A percentile compares a stretch with the other conserved stretches of the same genome.
These are phyloP conservation scores for Podila verticillata DNA, from an alignment of 192 early-diverging fungal species.

Conservation along the genomic window DNA sequence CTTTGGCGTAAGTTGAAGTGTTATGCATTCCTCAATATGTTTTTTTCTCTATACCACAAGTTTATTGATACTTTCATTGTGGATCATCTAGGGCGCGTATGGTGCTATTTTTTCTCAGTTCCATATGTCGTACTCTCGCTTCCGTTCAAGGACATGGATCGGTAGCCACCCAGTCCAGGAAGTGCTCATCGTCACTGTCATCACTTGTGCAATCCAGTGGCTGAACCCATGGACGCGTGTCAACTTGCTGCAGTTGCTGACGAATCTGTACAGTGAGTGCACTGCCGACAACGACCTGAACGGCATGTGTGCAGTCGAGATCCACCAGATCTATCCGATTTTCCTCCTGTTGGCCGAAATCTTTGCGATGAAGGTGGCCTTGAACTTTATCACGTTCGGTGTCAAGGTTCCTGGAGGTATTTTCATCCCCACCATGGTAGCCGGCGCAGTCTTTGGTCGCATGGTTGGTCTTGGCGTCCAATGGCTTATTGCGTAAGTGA, in stretches of 20 bases:
- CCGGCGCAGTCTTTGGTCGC: constrained; percentile 93
- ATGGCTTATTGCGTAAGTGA: constrained; percentile 51
- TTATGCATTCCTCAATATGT: neutral
- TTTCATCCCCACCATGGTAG: constrained; percentile 88
- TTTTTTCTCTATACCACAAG: neutral
- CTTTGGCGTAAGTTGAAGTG: constrained; percentile 67
- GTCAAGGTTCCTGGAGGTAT: constrained; percentile 83
- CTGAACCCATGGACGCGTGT: constrained; percentile 49
- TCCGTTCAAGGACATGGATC: constrained; percentile 77
- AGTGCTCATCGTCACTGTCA: constrained; percentile 72
- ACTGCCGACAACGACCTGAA: constrained; percentile 35
- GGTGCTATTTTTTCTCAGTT: constrained; percentile 84
- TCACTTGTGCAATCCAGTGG: constrained; percentile 73
- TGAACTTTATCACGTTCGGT: constrained; percentile 80
- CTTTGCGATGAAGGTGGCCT: constrained; percentile 56
- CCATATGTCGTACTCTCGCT: constrained; percentile 73
- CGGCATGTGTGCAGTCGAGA: constrained; percentile 45
- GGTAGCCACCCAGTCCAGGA: constrained; percentile 79
- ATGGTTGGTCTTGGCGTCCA: constrained; percentile 90
- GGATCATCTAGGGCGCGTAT: constrained; percentile 71
- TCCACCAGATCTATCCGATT: constrained; percentile 45
- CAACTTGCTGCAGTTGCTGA: constrained; percentile 43
- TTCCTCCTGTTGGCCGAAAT: constrained; percentile 37
- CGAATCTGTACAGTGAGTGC: constrained; percentile 46
- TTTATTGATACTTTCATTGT: neutral